Base-by-base conservation (phyloP, 495 filamentous ascomycete genomes). In the Delitschia confertaspora region DNA sequence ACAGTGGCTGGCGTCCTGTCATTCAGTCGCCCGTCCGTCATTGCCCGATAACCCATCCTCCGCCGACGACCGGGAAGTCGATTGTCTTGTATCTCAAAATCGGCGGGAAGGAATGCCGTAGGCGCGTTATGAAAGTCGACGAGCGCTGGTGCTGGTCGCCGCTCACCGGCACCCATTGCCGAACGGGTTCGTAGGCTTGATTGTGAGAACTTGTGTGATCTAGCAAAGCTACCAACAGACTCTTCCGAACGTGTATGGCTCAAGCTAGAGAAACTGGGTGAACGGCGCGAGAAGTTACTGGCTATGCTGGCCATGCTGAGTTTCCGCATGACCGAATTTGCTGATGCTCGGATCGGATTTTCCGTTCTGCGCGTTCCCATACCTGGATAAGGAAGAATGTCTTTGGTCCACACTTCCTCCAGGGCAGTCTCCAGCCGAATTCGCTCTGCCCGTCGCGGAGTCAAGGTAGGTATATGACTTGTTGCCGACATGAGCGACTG, bases 381-480 rank as follows among this genome's bases (percentile, higher is more conserved):
- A 17, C 86, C 85, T n/a, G 88, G 88, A 55, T 80, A 88, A 7
- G 88, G 83, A 31, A 98, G 64, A 2, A 78, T 63, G 45, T 94
- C 87, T 33, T 78, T 75, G 10, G 83, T 93, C 79, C 89, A 98
- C 24, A 93, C 77, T 47, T 88, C 83, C 10, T 73, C 63, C 16
- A 98, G 68, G 16, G 76, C 61, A 40, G 71, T 68, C 58, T 98
- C 91, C 5, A 95, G 64, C 8, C 83, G 80, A 36, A 82, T 76
- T 34, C 91, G 71, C 30, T 94, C 85, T 20, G 74, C 69, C 34
- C 88, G 72, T 22, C 79, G 71, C 1, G 88, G 83, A 24, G 69
- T 65, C 18, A 82, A 56, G 39, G 64, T 57, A n/a, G 75, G 73
- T 19, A 82, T 67, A 23, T 75, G 72, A 50, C 74, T 78, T 1